Evolutionary conservation across 1,139 yeast genomes (phyloP).

Genomic region (Arxiozyma slooffiae): DNA sequence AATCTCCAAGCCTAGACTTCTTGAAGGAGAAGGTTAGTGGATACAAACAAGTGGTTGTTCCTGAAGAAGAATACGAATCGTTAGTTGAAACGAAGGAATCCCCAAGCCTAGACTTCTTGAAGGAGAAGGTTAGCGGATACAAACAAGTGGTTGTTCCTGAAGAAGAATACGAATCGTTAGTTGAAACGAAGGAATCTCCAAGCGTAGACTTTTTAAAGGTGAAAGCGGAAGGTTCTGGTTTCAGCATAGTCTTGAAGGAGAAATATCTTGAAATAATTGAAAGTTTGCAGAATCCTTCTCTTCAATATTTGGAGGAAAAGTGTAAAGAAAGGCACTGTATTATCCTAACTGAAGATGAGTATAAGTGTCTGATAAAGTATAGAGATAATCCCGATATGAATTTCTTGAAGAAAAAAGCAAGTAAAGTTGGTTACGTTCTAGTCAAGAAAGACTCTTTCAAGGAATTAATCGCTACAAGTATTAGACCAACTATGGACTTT

Average conservation of each 20-base stretch:
- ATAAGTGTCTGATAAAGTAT: neutral
- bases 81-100: neutral
- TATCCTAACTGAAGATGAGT: constrained; percentile 5
- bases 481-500: constrained; percentile 15
- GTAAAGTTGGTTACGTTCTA: neutral
- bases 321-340: constrained; percentile 15
- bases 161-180: constrained; percentile 14
- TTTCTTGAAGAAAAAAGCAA: constrained; percentile 5
- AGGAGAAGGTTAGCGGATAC: constrained; percentile 1
- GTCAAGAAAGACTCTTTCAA: constrained; percentile 2
- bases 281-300: constrained; percentile 5
- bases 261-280: constrained; percentile 16
- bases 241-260: neutral
- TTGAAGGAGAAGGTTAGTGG: constrained; percentile 21
- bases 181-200: constrained; percentile 6
- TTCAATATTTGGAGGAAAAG: constrained; percentile 22
- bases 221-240: constrained; percentile 13
- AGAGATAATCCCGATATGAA: constrained; percentile 15
- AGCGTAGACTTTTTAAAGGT: constrained; percentile 16
- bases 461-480: constrained; percentile 5
- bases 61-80: neutral
- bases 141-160: neutral
- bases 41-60: constrained; percentile 18
- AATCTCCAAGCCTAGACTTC: constrained; percentile 14
- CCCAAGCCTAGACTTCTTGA: constrained; percentile 13